Base-by-base conservation (phyloP, 2,329 filamentous ascomycete species). In the Xylariaceae sp. region DNA sequence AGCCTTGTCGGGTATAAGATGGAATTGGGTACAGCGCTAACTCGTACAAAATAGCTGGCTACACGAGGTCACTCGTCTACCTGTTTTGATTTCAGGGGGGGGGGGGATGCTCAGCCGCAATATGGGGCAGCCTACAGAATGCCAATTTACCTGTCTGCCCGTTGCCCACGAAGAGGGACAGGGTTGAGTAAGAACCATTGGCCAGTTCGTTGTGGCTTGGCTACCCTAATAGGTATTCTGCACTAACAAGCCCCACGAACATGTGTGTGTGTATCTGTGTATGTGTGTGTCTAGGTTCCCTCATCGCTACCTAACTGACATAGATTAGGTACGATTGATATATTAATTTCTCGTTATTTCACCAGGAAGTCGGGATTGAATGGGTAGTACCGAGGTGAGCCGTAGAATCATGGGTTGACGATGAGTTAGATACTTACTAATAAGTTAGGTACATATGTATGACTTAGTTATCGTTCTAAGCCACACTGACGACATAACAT, bases 41-140 rank as follows among this genome's bases (percentile, higher is more conserved):
- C 40, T 12, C 32, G 14, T 37, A 47, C 46, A 54, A 50, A 54
- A 50, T 57, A 46, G 43, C 50, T 44, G 43, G 50, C 44, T 32
- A 40, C 42, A 20, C 49, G 37, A 40, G 19, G 43, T 20, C 44
- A 32, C 44, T 10, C 32, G 14, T 37, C 32, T 40, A 32, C 44
- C 32, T 10, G 14, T 37, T 10, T 18, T 20, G 26, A 46, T 46
- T 46, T 52, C 43, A 52, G 45, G 42, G 47, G 41, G 37, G 32
- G 21, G 48, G 48, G 48, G 52, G 50, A 42, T 42, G 58, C 64
- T 66, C 64, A 66, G 64, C 64, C 63, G 65, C 65, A 62, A 67
- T 60, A 61, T 54, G 56, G 64, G 53, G 60, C 58, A 60, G 37
- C 47, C 50, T n/a, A n/a, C n/a, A n/a, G n/a, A n/a, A 9, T 52